Conservation (phyloP, 306 rosid genomes). For the Crotalaria pallida region DNA sequence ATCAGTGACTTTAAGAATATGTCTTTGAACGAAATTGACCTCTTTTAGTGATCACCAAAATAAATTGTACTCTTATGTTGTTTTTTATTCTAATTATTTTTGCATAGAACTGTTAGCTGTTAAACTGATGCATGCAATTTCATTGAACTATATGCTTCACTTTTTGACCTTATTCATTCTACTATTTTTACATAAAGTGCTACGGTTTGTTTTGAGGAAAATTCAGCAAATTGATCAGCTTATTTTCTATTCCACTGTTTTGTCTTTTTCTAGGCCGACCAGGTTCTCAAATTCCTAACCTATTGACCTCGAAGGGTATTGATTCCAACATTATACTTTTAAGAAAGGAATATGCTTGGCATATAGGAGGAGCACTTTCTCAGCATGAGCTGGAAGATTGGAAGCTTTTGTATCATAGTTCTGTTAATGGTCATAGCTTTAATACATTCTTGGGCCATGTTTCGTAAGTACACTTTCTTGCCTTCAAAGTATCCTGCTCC, state of each 20-base stretch:
- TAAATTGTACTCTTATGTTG: background rate
- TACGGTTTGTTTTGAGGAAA: constrained; percentile 10
- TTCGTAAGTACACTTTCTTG: constrained; percentile 50
- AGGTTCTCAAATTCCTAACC: constrained; percentile 67
- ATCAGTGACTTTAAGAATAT: background rate
- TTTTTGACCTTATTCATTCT: background rate
- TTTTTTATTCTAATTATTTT: background rate
- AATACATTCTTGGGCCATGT: constrained; percentile 82
- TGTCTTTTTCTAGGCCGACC: constrained; percentile 46
- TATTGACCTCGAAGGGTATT: constrained; percentile 39
- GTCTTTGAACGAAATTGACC: background rate
- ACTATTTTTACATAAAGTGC: background rate
- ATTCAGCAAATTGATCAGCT: background rate
- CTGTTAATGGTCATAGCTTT: constrained; percentile 80
- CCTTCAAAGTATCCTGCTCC: background rate
- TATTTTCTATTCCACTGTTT: constrained; percentile 20
- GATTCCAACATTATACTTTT: constrained; percentile 49
- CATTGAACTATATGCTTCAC: background rate
- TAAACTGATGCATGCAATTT: background rate
- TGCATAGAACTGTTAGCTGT: background rate
- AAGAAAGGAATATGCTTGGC: constrained; percentile 88
- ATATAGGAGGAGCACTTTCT: constrained; percentile 83
- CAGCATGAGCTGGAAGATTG: constrained; percentile 76
- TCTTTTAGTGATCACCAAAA: background rate
- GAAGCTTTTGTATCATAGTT: constrained; percentile 89